Evolutionary conservation across 2,329 filamentous ascomycete genomes (phyloP), one percentile per base, ranked within the genome.

Genomic region (Ustulina deusta): DNA sequence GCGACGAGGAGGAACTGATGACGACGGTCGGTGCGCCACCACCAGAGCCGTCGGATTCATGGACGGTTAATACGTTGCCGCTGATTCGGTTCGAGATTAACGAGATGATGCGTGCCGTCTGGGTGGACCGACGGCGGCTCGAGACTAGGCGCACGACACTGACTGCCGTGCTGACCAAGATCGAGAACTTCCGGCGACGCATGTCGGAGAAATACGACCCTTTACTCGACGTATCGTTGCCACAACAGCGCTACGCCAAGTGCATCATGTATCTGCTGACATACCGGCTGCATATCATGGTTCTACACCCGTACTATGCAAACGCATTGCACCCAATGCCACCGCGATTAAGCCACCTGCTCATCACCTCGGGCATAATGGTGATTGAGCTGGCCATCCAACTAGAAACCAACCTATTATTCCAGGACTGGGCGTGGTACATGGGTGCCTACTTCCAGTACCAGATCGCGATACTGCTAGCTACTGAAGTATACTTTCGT

Each of bases 51-150:
- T 81, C 81, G 15, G 82, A 85, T 20, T 77, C 81, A 46, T 94
- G 90, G 84, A 93, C 91, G 0, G 88, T 91, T 49, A 88, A 88
- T 77, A 90, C 91, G 2, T 83, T 92, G 36, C 82, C 86, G 1
- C 83, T 90, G 9, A 90, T 94, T 72, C 87, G 91, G 1, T 91
- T 92, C 70, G 91, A 93, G 76, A 87, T 89, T 76, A 89, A 89
- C 74, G 91, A 93, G 78, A 90, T 93, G 84, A 89, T 90, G 78
- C 87, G 91, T 15, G 83, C 85, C 62, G 83, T 93, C 57, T 93
- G 90, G 89, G 80, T 85, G n/a, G 91, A 93, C 75, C 84, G 91
- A 49, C 84, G 89, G 27, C 86, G 87, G 61, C 80, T 93, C 13
- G 89, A 92, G 72, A 83, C 82, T 57, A 86, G 86, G 72, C 87